Percentiles rank a stretch among this genome's conserved stretches.
phyloP scores from a whole-genome alignment of 352 stramenopile genomes.

The Globisporangium radiosum region DNA sequence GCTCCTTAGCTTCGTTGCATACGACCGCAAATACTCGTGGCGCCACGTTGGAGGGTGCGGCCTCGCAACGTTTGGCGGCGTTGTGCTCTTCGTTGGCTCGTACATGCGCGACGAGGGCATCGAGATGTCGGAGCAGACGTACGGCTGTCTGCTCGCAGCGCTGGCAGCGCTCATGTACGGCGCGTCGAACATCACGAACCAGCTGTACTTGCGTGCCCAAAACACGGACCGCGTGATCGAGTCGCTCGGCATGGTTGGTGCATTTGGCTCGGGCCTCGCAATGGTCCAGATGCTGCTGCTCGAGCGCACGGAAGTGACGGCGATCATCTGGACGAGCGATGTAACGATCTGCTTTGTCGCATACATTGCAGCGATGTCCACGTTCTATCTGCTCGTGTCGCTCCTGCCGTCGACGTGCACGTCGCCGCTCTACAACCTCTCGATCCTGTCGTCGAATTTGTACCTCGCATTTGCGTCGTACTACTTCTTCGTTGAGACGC shows the following conservation, averaged over 20 bases:
- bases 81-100: constrained; percentile 24
- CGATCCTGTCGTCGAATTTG: constrained; percentile 27
- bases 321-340: constrained; percentile 22
- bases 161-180: constrained; percentile 29
- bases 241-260: constrained; percentile 24
- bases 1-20: constrained; percentile 21
- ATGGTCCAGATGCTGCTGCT: constrained; percentile 22
- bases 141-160: constrained; percentile 26
- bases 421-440: constrained; percentile 31
- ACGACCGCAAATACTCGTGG: constrained; percentile 19
- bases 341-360: constrained; percentile 21
- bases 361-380: constrained; percentile 28
- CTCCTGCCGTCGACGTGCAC: constrained; percentile 20
- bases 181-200: constrained; percentile 30
- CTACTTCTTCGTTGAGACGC: constrained; percentile 21
- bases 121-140: constrained; percentile 18
- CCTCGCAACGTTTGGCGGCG: constrained; percentile 12
- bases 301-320: constrained; percentile 17
- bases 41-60: constrained; percentile 22
- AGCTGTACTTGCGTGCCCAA: constrained; percentile 25
- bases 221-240: constrained; percentile 22
- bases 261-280: constrained; percentile 20
- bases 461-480: constrained; percentile 27
- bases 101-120: constrained; percentile 12
- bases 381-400: constrained; percentile 34